Percentiles rank a stretch among this genome's conserved stretches.
Conservation (phyloP, 176 grass and related monocot genomes). For the Saccharum spontaneum region DNA sequence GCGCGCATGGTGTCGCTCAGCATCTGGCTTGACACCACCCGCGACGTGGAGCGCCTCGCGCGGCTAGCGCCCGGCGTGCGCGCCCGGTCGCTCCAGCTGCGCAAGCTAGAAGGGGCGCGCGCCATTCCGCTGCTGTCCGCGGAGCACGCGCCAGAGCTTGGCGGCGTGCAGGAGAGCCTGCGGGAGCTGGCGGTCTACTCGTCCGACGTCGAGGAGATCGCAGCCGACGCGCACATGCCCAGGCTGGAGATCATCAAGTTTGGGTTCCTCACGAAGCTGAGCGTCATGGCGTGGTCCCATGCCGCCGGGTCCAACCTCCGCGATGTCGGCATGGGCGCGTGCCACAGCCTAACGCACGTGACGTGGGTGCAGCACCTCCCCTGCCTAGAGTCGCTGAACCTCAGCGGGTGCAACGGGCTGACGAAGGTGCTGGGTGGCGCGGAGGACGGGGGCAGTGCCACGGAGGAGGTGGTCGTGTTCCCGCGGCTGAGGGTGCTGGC, state of each 20-base stretch:
- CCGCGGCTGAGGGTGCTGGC: conserved; percentile 47
- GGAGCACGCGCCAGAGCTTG: conserved; percentile 35
- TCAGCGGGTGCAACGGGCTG: conserved; percentile 58
- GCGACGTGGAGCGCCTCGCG: conserved; percentile 45
- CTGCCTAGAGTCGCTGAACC: conserved; percentile 48
- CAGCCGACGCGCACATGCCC: conserved; percentile 35
- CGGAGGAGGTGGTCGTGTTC: conserved; percentile 44
- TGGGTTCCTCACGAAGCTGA: conserved; percentile 44
- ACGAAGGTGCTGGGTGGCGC: conserved; percentile 32
- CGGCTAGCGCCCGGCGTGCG: conserved; percentile 46
- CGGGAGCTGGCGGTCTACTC: conserved; percentile 46
- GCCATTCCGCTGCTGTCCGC: conserved; percentile 41
- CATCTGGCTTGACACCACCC: conserved; percentile 46
- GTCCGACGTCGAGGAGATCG: conserved; percentile 43
- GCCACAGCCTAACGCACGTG: conserved; percentile 46
- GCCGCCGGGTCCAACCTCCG: conserved; percentile 41
- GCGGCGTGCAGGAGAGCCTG: conserved; percentile 45
- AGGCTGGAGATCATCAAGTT: conserved; percentile 51
- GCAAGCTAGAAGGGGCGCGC: conserved; percentile 36
- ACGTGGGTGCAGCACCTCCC: conserved; percentile 61
- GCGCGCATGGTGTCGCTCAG: conserved; percentile 15
- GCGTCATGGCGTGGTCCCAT: conserved; percentile 40
- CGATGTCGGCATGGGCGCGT: conserved; percentile 52
- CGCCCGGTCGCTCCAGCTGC: conserved; percentile 50
- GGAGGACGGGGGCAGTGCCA: conserved; percentile 28